These are phyloP conservation scores for Cryphonectria radicalis DNA, from an alignment of 2,329 filamentous ascomycete species.

Conservation along the genomic window DNA sequence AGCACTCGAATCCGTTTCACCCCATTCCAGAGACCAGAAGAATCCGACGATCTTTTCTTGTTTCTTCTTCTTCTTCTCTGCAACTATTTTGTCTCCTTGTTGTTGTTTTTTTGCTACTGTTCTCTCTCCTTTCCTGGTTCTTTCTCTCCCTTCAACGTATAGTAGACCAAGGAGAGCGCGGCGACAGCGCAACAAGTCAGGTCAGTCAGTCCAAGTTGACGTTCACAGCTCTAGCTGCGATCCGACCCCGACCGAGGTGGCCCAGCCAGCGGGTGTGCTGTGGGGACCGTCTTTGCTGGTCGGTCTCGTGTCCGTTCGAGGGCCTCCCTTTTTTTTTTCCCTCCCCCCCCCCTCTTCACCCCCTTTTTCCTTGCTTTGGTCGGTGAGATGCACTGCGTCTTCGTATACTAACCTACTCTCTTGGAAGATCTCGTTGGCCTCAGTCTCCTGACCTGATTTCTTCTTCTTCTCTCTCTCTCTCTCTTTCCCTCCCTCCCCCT, in stretches of 20 bases:
- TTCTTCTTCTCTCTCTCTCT: neutral
- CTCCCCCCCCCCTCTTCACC: neutral
- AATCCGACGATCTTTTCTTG: constrained; percentile 9
- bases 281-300: constrained; percentile 12
- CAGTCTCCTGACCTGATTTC: neutral
- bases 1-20: constrained; percentile 26
- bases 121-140: constrained; percentile 1
- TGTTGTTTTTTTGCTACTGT: neutral
- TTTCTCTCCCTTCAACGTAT: neutral
- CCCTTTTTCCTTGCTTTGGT: constrained; percentile 4
- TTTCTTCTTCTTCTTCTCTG: constrained; percentile 13
- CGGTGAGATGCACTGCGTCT: constrained; percentile 7
- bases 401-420: neutral
- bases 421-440: constrained; percentile 3
- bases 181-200: constrained; percentile 4
- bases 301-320: constrained; percentile 15
- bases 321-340: constrained; percentile 6
- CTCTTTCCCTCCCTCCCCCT: neutral
- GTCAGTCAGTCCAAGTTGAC: constrained; percentile 6
- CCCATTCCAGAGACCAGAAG: constrained; percentile 17
- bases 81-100: constrained; percentile 12
- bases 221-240: constrained; percentile 1
- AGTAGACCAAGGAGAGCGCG: neutral
- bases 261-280: neutral
- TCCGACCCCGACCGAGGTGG: constrained; percentile 8